Evolutionary conservation across 768 basidiomycete genomes (phyloP).

Genomic region (Lactarius hengduanensis): DNA sequence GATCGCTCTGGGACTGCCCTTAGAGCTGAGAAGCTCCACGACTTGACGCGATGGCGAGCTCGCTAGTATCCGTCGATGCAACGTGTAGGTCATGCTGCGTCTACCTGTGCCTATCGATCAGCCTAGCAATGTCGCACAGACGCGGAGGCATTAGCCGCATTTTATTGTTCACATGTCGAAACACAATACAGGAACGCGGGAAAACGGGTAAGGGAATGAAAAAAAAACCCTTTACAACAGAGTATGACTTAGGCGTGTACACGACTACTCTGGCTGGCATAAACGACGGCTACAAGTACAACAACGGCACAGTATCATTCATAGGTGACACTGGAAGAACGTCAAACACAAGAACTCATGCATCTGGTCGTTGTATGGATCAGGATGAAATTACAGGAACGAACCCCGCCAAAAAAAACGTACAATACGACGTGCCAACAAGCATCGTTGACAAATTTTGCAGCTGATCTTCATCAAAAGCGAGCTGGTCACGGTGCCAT

Average conservation of each 20-base stretch:
- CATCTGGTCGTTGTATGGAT: constrained; percentile 32
- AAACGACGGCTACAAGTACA: constrained; percentile 3
- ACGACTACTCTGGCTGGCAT: neutral
- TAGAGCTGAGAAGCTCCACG: constrained; percentile 1
- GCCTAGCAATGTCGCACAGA: constrained; percentile 12
- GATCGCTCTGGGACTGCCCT: neutral
- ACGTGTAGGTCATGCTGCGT: constrained; percentile 23
- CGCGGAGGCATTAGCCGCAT: constrained; percentile 6
- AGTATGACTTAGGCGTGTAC: neutral
- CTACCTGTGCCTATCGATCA: constrained; percentile 24
- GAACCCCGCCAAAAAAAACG: constrained; percentile 36
- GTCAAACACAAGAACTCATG: constrained; percentile 10
- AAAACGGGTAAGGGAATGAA: neutral
- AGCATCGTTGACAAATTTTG: constrained; percentile 86
- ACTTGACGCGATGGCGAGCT: constrained; percentile 6
- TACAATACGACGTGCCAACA: constrained; percentile 87
- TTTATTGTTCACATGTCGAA: constrained; percentile 8
- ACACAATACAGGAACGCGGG: constrained; percentile 4
- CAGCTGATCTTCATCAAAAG: constrained; percentile 87
- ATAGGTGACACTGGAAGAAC: neutral
- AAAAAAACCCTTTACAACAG: constrained; percentile 4
- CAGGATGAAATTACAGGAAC: constrained; percentile 13
- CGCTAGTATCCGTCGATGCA: constrained; percentile 7
- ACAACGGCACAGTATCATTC: neutral
- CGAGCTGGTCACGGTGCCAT: constrained; percentile 85